Evolutionary conservation across 2,329 filamentous ascomycete genomes (phyloP).

Genomic region (Colletotrichum tropicale): DNA sequence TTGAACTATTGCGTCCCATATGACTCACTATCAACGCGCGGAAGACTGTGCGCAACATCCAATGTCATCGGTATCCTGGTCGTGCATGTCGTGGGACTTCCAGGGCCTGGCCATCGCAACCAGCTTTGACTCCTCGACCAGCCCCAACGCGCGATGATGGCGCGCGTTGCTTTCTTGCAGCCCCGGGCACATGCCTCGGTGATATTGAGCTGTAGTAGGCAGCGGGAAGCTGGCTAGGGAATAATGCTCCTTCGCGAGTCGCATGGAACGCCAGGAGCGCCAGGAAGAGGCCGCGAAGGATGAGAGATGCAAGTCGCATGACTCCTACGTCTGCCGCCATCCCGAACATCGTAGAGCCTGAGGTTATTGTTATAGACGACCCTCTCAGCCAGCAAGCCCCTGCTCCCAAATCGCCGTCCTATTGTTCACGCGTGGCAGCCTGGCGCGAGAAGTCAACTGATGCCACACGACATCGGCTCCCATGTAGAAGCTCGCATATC

Average conservation of each 20-base stretch:
- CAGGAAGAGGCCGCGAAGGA: not conserved
- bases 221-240: not conserved
- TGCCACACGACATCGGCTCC: no score
- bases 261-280: not conserved
- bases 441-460: no score
- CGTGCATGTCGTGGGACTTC: not conserved
- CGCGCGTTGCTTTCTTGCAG: not conserved
- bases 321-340: not conserved
- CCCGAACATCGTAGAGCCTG: no score
- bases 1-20: accelerated
- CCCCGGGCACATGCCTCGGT: not conserved
- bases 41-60: not conserved
- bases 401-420: not conserved
- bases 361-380: no score
- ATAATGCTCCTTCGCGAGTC: not conserved
- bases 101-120: not conserved
- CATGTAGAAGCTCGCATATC: no score
- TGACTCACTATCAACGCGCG: not conserved
- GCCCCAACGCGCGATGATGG: not conserved
- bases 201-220: not conserved
- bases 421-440: no score
- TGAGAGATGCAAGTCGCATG: not conserved
- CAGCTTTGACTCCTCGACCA: no score
- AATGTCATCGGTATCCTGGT: accelerated
- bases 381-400: accelerated